These are phyloP conservation scores for Kingdonia uniflora DNA, from an alignment of 164 flowering plant genomes.

Conservation along the genomic window DNA sequence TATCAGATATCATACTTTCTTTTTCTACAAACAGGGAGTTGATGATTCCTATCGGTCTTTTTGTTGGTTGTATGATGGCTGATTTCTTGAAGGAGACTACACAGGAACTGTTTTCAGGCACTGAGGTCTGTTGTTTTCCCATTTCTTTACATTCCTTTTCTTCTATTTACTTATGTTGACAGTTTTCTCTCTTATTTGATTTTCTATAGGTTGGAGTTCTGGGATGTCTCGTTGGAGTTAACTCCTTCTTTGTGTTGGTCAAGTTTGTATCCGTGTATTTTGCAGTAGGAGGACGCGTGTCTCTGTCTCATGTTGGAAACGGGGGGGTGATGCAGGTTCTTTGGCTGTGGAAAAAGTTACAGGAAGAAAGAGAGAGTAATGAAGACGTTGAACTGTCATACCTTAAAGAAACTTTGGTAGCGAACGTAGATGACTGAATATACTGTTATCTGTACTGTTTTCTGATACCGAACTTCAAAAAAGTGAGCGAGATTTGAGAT, in stretches of 20 bases:
- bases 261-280: slow-evolving; percentile 26
- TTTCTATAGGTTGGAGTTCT: slow-evolving; percentile 30
- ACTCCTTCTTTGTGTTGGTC: slow-evolving; percentile 32
- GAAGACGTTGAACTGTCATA: neutral
- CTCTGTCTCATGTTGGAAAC: slow-evolving; percentile 48
- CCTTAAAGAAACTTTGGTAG: neutral
- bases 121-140: slow-evolving; percentile 18
- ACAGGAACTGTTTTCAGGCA: slow-evolving; percentile 22
- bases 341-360: slow-evolving; percentile 36
- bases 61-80: slow-evolving; percentile 38
- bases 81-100: slow-evolving; percentile 42
- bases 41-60: slow-evolving; percentile 57
- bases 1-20: slow-evolving; percentile 38
- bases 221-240: slow-evolving; percentile 23
- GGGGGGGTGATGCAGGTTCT: slow-evolving; percentile 61
- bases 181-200: neutral
- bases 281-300: slow-evolving; percentile 13
- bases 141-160: neutral
- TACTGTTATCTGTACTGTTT: too few relatives aligned
- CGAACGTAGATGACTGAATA: too few relatives aligned
- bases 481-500: too few relatives aligned
- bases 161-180: neutral
- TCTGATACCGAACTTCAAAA: too few relatives aligned
- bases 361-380: slow-evolving; percentile 8
- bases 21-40: slow-evolving; percentile 43